Evolutionary conservation across 108 stramenopile genomes (phyloP).

Genomic region (Epipyxis sp.): DNA sequence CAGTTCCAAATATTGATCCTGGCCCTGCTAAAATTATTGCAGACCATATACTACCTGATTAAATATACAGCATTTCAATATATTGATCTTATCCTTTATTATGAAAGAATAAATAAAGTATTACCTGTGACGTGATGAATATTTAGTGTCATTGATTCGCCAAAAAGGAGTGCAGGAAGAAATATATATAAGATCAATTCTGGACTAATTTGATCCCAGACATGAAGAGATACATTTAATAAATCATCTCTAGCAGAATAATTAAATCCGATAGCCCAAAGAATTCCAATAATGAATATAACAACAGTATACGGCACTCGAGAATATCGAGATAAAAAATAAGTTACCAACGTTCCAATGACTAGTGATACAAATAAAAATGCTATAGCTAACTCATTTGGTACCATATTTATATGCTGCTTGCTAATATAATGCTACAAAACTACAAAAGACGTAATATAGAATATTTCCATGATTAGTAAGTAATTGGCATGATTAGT

Average conservation of each 20-base stretch:
- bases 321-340: not conserved
- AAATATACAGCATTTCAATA: no score
- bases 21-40: constrained; percentile 78
- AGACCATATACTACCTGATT: constrained; percentile 61
- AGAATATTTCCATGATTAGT: no score
- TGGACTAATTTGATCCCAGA: constrained; percentile 65
- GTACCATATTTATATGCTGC: no score
- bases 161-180: constrained; percentile 78
- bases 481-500: no score
- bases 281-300: not conserved
- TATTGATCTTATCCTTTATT: no score
- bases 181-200: constrained; percentile 74
- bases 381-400: no score
- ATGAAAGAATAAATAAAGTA: no score
- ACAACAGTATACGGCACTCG: constrained; percentile 12
- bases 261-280: not conserved
- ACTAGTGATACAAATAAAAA: constrained; percentile 12
- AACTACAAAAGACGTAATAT: no score
- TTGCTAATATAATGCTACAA: no score
- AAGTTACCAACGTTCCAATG: not conserved
- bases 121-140: constrained; percentile 60
- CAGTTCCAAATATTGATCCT: constrained; percentile 49
- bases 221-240: constrained; percentile 40
- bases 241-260: not conserved
- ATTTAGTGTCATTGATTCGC: constrained; percentile 68